These are phyloP conservation scores for Hordeum vulgare DNA, from an alignment of 176 grass and related monocot species.

Conservation along the genomic window DNA sequence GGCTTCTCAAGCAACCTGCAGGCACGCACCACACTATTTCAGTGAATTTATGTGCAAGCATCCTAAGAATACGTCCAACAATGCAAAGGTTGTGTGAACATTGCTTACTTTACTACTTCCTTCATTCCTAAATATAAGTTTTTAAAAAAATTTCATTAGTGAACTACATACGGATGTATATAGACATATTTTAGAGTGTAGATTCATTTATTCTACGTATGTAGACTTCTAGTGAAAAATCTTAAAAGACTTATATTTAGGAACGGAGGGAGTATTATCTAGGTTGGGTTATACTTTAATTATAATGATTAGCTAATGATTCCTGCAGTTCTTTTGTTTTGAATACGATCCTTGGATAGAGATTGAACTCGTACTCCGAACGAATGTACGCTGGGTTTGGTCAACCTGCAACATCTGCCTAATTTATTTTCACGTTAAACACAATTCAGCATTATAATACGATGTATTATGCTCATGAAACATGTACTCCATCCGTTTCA, in stretches of 20 bases:
- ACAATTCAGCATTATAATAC: neutral
- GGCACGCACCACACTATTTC: slow-evolving; percentile 5
- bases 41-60: neutral
- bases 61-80: neutral
- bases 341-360: neutral
- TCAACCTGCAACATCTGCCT: neutral
- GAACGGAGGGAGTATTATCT: too few relatives aligned
- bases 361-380: neutral
- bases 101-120: neutral
- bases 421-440: neutral
- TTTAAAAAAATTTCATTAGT: too few relatives aligned
- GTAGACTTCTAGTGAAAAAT: too few relatives aligned
- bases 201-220: too few relatives aligned
- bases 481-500: too few relatives aligned
- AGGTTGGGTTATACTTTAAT: neutral
- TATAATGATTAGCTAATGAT: neutral
- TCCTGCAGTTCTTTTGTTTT: neutral
- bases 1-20: slow-evolving; percentile 11
- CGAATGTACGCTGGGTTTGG: neutral
- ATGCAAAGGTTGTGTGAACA: neutral
- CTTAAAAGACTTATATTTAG: too few relatives aligned
- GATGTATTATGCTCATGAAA: neutral
- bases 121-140: too few relatives aligned
- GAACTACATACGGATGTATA: too few relatives aligned
- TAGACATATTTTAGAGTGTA: too few relatives aligned